A percentile compares a stretch with the other conserved stretches of the same genome.
phyloP scores from a whole-genome alignment of 768 basidiomycete genomes.

The Cystobasidiopsis lactophilus region DNA sequence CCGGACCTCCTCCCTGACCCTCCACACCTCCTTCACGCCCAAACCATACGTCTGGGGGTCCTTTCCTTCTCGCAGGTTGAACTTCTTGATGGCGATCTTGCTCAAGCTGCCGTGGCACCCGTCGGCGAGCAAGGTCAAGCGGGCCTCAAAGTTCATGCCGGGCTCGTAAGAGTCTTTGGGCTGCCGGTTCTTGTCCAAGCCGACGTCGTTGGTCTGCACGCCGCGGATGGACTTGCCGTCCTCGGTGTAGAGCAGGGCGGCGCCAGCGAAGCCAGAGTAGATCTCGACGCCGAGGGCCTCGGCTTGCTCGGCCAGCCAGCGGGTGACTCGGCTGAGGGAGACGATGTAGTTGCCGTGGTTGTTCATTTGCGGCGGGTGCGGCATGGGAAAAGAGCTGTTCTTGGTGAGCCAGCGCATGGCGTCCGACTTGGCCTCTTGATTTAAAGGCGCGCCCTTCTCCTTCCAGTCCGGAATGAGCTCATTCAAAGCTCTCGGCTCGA shows the following conservation, averaged over 20 bases:
- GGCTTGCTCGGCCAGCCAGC: constrained; percentile 71
- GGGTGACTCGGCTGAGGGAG: constrained; percentile 66
- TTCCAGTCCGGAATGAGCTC: constrained; percentile 78
- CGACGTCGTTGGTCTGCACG: constrained; percentile 81
- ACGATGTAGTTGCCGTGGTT: constrained; percentile 85
- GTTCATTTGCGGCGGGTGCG: constrained; percentile 90
- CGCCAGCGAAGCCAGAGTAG: constrained; percentile 91
- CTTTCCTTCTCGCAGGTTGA: constrained; percentile 42
- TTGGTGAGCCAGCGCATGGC: constrained; percentile 68
- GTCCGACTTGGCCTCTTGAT: constrained; percentile 51
- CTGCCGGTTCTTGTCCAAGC: constrained; percentile 49
- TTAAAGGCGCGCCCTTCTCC: constrained; percentile 50
- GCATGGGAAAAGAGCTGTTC: constrained; percentile 49
- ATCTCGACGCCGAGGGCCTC: constrained; percentile 78
- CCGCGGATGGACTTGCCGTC: constrained; percentile 43
- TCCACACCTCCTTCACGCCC: constrained; percentile 95
- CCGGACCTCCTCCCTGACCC: constrained; percentile 45
- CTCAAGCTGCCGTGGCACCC: constrained; percentile 82
- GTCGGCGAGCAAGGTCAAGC: constrained; percentile 77
- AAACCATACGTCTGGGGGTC: constrained; percentile 91
- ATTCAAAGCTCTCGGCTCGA: constrained; percentile 75
- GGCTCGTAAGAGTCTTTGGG: constrained; percentile 80
- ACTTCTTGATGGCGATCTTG: constrained; percentile 52
- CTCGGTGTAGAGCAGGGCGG: constrained; percentile 48
- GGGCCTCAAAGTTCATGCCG: constrained; percentile 85